Percentiles rank a stretch among this genome's conserved stretches.
phyloP scores from a whole-genome alignment of 2,329 filamentous ascomycete species.

The Fusarium abutilonis region DNA sequence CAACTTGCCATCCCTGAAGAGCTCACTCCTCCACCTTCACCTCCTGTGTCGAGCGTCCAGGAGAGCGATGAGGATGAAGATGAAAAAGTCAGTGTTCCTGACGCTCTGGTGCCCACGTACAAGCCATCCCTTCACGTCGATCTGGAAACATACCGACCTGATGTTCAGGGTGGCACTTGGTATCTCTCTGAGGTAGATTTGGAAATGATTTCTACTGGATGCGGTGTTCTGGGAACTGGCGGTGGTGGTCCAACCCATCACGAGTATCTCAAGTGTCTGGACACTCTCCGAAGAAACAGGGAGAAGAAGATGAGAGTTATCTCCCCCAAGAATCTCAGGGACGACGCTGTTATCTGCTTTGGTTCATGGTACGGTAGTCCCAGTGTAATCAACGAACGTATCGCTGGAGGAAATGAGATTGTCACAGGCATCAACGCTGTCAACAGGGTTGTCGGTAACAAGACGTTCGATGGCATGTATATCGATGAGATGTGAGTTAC shows the following conservation, averaged over 20 bases:
- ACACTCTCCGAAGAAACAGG: constrained; percentile 49
- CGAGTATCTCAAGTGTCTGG: constrained; percentile 57
- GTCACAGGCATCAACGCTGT: constrained; percentile 51
- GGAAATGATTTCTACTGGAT: constrained; percentile 51
- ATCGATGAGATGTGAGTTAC: constrained; percentile 52
- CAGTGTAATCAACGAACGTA: constrained; percentile 53
- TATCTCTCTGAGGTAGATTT: constrained; percentile 52
- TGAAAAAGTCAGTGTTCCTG: constrained; percentile 44
- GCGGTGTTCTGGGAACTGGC: constrained; percentile 51
- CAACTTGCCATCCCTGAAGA: constrained; percentile 47
- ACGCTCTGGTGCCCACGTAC: constrained; percentile 46
- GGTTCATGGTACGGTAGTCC: constrained; percentile 59
- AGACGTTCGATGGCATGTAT: constrained; percentile 49
- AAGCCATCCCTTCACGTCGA: constrained; percentile 48
- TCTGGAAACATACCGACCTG: constrained; percentile 46
- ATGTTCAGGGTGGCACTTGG: constrained; percentile 48
- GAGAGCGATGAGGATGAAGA: constrained; percentile 39
- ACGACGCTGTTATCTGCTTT: constrained; percentile 54
- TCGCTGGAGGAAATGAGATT: constrained; percentile 52
- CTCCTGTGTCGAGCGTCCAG: constrained; percentile 8
- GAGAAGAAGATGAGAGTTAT: constrained; percentile 54
- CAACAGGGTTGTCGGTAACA: constrained; percentile 47
- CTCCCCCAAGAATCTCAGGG: constrained; percentile 49
- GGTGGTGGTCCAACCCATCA: constrained; percentile 52
- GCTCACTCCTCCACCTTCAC: constrained; percentile 39